Base-by-base conservation (phyloP, 192 early-diverging fungal species). In the Jimgerdemannia flammicorona region DNA sequence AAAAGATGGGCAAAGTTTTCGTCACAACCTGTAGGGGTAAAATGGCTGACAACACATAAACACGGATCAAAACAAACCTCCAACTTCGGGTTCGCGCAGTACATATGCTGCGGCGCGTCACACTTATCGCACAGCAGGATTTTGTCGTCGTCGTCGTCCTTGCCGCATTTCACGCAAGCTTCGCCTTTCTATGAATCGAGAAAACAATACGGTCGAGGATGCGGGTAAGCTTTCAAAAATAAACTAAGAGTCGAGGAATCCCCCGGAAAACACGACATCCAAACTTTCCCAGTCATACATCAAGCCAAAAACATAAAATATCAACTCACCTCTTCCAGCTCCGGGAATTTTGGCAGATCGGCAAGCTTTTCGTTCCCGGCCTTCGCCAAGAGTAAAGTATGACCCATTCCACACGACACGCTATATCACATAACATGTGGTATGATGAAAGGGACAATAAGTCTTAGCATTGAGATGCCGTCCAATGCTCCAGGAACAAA, bases 81-180 rank as follows among this genome's bases (percentile, higher is more conserved):
- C 40, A 86, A 76, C 75, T 78, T 70, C 8, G 85, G 85, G 0
- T 79, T 75, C 40, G 83, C 82, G 72, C 85, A 86, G 8, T 82
- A 75, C 44, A 81, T 72, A 75, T 86, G 85, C 18, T 79, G 79
- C 42, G 81, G 77, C 19, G 74, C 77, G 74, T 86, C 85, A 63
- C 85, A 86, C 76, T 84, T 84, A 44, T 86, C 85, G 63, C 85
- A 86, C 17, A 86, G 70, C 8, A 86, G 66, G 70, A 86, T 78
- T 17, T 79, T 75, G 2, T 86, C 85, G 70, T 84, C 85, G 43
- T 86, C 79, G 66, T 86, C 83, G 4, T 78, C 80, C 43, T 81
- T 82, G 67, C 76, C 64, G 66, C 85, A 86, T 64, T 83, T 80
- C 14, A 80, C 76, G 70, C 90, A 91, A 40, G 77, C 75, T 40